Evolutionary conservation across 495 filamentous ascomycete species (phyloP).

Genomic region (Talaromyces liani): DNA sequence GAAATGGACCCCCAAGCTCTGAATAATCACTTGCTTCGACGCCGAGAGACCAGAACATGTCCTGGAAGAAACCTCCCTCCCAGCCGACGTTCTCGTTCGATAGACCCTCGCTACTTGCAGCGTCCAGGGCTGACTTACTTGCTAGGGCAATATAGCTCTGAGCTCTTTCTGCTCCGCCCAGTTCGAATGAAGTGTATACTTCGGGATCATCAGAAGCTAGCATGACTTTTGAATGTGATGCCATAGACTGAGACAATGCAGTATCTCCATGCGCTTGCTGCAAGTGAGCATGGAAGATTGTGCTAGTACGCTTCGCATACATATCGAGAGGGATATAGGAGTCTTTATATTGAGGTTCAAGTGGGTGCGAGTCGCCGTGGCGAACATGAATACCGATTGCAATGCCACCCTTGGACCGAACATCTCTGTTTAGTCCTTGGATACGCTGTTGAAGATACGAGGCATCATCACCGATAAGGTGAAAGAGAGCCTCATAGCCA

Average conservation of each 20-base stretch:
- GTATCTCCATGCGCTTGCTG: conserved; percentile 1
- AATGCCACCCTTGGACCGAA: conserved; percentile 34
- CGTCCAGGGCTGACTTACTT: conserved; percentile 43
- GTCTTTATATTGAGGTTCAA: conserved; percentile 56
- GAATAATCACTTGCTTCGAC: conserved; percentile 12
- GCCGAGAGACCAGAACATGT: conserved; percentile 63
- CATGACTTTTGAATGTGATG: conserved; percentile 25
- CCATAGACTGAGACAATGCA: neutral
- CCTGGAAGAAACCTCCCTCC: conserved; percentile 67
- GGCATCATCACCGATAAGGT: conserved; percentile 47
- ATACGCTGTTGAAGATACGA: conserved; percentile 45
- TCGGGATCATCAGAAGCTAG: conserved; percentile 67
- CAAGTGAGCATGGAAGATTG: conserved; percentile 3
- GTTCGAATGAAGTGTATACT: conserved; percentile 51
- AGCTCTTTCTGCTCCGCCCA: conserved; percentile 40
- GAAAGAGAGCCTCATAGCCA: conserved; percentile 62
- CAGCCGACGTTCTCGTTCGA: conserved; percentile 62
- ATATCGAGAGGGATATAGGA: conserved; percentile 60
- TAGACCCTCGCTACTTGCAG: conserved; percentile 34
- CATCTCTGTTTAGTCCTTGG: conserved; percentile 37
- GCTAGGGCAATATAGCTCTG: conserved; percentile 62
- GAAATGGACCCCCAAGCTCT: neutral
- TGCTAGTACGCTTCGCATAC: conserved; percentile 41
- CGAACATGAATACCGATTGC: conserved; percentile 63
- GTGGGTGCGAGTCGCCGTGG: conserved; percentile 62